phyloP scores from a whole-genome alignment of 1,284 basidiomycete species.

The Apiotrichum gracile region DNA sequence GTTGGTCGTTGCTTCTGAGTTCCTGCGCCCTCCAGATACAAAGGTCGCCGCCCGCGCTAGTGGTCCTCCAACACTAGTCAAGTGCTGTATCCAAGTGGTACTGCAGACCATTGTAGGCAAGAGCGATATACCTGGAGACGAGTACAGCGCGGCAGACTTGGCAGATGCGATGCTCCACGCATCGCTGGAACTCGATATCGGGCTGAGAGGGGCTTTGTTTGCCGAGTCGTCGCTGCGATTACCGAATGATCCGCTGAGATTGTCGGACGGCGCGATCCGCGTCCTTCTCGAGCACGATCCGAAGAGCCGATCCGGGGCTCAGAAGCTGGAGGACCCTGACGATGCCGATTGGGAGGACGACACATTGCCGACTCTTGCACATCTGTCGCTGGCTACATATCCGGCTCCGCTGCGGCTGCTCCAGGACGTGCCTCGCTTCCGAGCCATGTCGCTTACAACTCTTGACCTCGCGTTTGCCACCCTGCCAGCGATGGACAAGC shows the following conservation, averaged over 20 bases:
- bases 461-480: constrained; percentile 32
- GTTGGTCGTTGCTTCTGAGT: background rate
- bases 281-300: constrained; percentile 16
- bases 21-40: background rate
- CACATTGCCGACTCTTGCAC: constrained; percentile 10
- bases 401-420: constrained; percentile 24
- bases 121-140: constrained; percentile 3
- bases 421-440: constrained; percentile 12
- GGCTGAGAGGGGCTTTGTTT: constrained; percentile 26
- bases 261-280: constrained; percentile 20
- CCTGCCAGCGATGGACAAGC: constrained; percentile 18
- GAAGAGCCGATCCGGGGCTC: background rate
- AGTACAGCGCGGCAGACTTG: constrained; percentile 12
- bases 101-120: constrained; percentile 24
- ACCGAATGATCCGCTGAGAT: constrained; percentile 4
- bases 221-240: constrained; percentile 15
- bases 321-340: background rate
- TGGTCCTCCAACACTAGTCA: constrained; percentile 16
- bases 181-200: constrained; percentile 23
- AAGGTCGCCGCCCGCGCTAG: background rate
- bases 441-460: constrained; percentile 14
- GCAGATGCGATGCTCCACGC: constrained; percentile 25
- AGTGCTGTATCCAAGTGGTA: constrained; percentile 21
- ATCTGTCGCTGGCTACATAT: constrained; percentile 28
- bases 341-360: constrained; percentile 22